phyloP scores from a whole-genome alignment of 306 rosid genomes.

The Quercus bicolor region DNA sequence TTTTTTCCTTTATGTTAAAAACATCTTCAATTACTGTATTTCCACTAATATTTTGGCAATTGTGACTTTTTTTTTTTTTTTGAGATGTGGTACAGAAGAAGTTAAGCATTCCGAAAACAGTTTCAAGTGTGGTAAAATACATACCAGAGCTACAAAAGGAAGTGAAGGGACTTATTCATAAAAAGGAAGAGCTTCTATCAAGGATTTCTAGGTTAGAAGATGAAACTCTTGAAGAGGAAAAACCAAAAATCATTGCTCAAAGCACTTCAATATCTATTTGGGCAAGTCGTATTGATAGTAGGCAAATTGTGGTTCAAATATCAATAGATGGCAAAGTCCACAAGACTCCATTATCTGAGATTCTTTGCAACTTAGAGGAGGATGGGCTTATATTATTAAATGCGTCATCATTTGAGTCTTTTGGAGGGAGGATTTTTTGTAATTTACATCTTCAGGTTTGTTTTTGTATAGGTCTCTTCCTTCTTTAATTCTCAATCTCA shows the following conservation, averaged over 20 bases:
- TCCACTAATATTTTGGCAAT: background rate
- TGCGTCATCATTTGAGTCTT: constrained; percentile 45
- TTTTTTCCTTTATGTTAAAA: too few species aligned
- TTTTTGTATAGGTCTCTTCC: background rate
- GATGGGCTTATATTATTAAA: constrained; percentile 36
- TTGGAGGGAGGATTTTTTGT: constrained; percentile 35
- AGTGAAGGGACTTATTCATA: constrained; percentile 45
- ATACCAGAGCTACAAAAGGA: constrained; percentile 65
- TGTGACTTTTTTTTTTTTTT: background rate
- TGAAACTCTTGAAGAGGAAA: background rate
- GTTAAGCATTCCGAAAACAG: constrained; percentile 61
- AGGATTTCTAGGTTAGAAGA: constrained; percentile 16
- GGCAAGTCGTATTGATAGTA: constrained; percentile 18
- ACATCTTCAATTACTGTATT: too few species aligned
- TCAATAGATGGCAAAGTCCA: constrained; percentile 4
- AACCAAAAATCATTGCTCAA: background rate
- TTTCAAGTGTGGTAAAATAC: constrained; percentile 52
- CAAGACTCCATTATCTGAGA: constrained; percentile 25
- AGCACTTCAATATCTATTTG: constrained; percentile 25
- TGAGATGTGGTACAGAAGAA: constrained; percentile 38
- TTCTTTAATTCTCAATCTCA: background rate
- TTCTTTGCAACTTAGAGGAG: constrained; percentile 29
- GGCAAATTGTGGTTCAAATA: constrained; percentile 34
- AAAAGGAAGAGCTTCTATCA: constrained; percentile 48
- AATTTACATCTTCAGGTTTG: constrained; percentile 40